Evolutionary conservation across 2,329 filamentous ascomycete species (phyloP).

Genomic region (Mollisiaceae sp.): DNA sequence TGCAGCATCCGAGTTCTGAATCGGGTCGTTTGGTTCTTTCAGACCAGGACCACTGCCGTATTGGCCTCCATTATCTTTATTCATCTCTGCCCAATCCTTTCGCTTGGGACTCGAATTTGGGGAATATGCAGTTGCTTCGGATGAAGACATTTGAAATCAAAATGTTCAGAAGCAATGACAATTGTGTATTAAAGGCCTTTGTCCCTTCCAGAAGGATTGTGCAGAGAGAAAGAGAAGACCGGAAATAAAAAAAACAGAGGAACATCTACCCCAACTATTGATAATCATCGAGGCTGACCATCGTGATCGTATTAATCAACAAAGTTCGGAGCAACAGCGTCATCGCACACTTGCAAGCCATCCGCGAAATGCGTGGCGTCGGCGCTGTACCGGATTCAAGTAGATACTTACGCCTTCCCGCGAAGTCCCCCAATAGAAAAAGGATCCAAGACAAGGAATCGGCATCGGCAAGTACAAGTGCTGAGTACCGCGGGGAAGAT

Average conservation of each 20-base stretch:
- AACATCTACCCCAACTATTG: neutral
- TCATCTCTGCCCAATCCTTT: constrained; percentile 23
- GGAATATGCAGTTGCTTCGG: constrained; percentile 20
- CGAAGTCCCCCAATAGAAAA: constrained; percentile 11
- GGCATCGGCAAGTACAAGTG: constrained; percentile 1
- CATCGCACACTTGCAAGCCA: constrained; percentile 13
- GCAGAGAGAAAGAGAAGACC: neutral
- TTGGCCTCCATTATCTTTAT: constrained; percentile 15
- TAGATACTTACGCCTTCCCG: neutral
- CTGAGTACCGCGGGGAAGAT: neutral
- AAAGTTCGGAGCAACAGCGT: constrained; percentile 4
- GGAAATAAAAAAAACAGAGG: neutral
- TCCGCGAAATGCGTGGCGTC: constrained; percentile 11
- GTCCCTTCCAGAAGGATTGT: neutral
- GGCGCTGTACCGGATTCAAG: constrained; percentile 9
- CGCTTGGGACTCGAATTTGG: constrained; percentile 21
- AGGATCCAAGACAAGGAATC: neutral
- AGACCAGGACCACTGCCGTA: constrained; percentile 31
- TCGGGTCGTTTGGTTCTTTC: constrained; percentile 27
- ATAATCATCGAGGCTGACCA: neutral
- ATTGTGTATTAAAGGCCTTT: neutral
- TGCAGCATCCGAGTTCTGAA: constrained; percentile 29
- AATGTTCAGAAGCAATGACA: neutral
- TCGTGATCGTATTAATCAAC: neutral
- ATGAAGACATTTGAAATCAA: constrained; percentile 10